Base-by-base conservation (phyloP, 345 rosid genomes). In the Lumnitzera littorea region DNA sequence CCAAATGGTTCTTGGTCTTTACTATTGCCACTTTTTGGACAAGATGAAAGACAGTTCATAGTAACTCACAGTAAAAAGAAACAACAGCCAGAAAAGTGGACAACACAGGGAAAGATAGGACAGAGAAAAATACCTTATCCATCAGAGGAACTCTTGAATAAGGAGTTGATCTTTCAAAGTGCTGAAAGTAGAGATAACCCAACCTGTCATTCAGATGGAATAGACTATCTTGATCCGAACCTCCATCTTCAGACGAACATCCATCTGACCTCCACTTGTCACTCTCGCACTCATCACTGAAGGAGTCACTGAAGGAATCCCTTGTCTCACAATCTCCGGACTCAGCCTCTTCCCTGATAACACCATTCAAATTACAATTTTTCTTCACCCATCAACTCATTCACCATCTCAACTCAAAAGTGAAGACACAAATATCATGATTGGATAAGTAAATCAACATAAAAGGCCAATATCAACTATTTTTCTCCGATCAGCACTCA, bases 231-330 rank as follows among this genome's bases (percentile, higher is more conserved):
- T 83, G 95, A 51, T 90, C 97, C 11, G 66, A 74, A 17, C 91
- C 88, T 46, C 91, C 97, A 55, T 88, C 99, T 43, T 91, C 97
- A 12, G 98, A 95, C 0, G 98, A 88, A 61, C 82, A 82, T 55
- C 87, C 96, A n/a, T 88, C 91, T 69, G 60, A 80, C 74, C 94
- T 85, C 57, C 85, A 91, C 64, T 88, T 95, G 58, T 95, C 99
- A 66, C 77, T 80, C 77, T 88, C 99, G 58, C 95, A 83, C 71
- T 88, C 96, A 43, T 88, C 89, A 59, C 99, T 91, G 57, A 81
- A 85, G 0, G 94, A 88, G 67, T 91, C 99, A 62, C 92, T 88
- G 70, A 70, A 84, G 0, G 85, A 84, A 71, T 94, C 96, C 76
- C 95, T 88, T 52, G 79, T 80, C 74, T 94, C 96, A 3, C 83